Conservation (phyloP, 2,329 filamentous ascomycete genomes). For the Penicillium sp. region DNA sequence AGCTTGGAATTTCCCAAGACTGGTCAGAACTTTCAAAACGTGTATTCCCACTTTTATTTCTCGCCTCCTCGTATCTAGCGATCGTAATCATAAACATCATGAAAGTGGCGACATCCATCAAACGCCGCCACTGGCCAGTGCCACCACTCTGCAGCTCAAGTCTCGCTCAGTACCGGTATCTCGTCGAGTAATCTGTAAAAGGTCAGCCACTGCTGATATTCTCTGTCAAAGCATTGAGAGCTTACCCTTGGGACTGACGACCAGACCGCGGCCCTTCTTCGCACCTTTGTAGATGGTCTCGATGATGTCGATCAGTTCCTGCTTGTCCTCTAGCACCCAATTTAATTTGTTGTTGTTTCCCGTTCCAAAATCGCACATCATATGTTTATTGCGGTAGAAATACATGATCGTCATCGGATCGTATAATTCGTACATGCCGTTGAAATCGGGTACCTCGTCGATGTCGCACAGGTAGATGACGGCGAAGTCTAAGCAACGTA, state of each 20-base stretch:
- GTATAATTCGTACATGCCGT: slow-evolving; percentile 90
- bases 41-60: neutral
- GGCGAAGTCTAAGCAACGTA: slow-evolving; percentile 36
- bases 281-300: slow-evolving; percentile 98
- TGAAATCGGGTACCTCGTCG: slow-evolving; percentile 88
- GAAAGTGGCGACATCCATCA: slow-evolving; percentile 4
- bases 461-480: slow-evolving; percentile 89
- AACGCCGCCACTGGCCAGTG: slow-evolving; percentile 1
- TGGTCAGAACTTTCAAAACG: neutral
- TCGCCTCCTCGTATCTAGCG: neutral
- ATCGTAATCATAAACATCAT: slow-evolving; percentile 20
- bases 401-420: slow-evolving; percentile 83
- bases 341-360: slow-evolving; percentile 99
- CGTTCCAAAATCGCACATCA: slow-evolving; percentile 88
- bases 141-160: neutral
- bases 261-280: slow-evolving; percentile 94
- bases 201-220: slow-evolving; percentile 1
- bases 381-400: slow-evolving; percentile 81
- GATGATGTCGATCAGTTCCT: slow-evolving; percentile 96
- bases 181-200: slow-evolving; percentile 59
- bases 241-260: slow-evolving; percentile 87
- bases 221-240: neutral
- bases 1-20: too few species aligned
- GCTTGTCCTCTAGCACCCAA: slow-evolving; percentile 95
- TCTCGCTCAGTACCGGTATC: slow-evolving; percentile 60